phyloP scores from a whole-genome alignment of 371 early-diverging fungal genomes.

The Capniomyces stellatus region DNA sequence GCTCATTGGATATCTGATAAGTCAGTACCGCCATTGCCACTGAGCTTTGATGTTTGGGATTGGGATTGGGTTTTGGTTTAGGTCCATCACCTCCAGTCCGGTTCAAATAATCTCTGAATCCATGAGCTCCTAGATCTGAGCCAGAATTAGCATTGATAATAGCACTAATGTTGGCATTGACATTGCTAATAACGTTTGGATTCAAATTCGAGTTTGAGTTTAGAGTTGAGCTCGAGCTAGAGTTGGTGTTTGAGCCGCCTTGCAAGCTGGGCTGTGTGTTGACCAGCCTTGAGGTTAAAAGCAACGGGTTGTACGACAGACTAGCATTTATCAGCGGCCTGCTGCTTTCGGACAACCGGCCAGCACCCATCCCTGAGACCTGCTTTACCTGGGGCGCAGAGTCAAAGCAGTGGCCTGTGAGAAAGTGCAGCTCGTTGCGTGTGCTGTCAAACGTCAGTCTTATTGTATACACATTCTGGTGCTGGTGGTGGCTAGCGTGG shows the following conservation, averaged over 20 bases:
- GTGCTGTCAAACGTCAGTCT: constrained; percentile 59
- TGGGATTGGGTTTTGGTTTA: not conserved
- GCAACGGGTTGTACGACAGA: constrained; percentile 4
- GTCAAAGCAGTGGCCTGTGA: constrained; percentile 5
- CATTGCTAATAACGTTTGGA: not conserved
- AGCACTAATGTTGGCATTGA: too few relatives aligned
- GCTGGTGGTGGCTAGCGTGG: constrained; percentile 3
- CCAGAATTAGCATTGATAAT: too few relatives aligned
- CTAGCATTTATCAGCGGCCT: constrained; percentile 1
- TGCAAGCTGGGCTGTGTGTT: constrained; percentile 11
- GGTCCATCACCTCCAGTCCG: too few relatives aligned
- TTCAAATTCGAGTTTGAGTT: not conserved
- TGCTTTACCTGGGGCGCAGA: constrained; percentile 6
- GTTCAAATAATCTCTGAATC: too few relatives aligned
- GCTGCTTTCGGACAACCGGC: constrained; percentile 1
- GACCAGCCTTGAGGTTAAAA: too few relatives aligned
- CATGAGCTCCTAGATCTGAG: too few relatives aligned
- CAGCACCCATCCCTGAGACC: constrained; percentile 6
- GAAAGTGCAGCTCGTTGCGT: constrained; percentile 61
- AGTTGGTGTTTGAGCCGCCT: constrained; percentile 11
- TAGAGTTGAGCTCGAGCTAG: not conserved
- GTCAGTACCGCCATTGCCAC: constrained; percentile 3
- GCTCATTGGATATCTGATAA: not conserved
- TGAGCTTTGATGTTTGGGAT: not conserved
- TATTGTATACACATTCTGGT: constrained; percentile 17